Evolutionary conservation across 805 yeast genomes (phyloP).

Genomic region (Saccharomycopsis olivae): DNA sequence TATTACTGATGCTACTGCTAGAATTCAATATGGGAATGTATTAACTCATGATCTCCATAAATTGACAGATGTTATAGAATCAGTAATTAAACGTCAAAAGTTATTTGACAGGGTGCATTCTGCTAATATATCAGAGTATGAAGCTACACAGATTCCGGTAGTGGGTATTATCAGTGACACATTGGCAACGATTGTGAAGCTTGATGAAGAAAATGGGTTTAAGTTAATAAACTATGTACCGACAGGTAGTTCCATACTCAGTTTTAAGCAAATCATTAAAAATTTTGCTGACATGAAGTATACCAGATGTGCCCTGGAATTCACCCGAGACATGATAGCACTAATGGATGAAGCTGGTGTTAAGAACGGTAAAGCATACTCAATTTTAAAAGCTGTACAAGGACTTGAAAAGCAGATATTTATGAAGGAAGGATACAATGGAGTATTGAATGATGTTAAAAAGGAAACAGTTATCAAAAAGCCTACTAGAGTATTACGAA

Average conservation of each 20-base stretch:
- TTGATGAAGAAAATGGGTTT: background rate
- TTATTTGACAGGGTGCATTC: background rate
- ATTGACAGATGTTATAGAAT: constrained; percentile 28
- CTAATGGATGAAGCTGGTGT: background rate
- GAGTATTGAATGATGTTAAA: background rate
- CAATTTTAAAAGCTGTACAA: background rate
- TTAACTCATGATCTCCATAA: constrained; percentile 31
- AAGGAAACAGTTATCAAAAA: too few relatives aligned
- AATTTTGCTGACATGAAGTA: background rate
- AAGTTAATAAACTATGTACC: background rate
- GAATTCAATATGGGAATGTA: constrained; percentile 28
- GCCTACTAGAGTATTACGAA: too few relatives aligned
- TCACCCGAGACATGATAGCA: background rate
- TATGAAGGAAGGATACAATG: background rate
- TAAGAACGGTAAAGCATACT: background rate
- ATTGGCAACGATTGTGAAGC: background rate
- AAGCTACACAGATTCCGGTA: background rate
- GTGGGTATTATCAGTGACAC: background rate
- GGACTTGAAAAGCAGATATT: background rate
- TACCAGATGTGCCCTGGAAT: background rate
- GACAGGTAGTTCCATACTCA: background rate
- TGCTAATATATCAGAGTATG: background rate
- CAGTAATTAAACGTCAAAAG: constrained; percentile 27
- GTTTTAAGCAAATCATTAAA: background rate
- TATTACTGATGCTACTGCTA: constrained; percentile 30